Conservation (phyloP, 2,329 filamentous ascomycete species). For the Fusarium sp. region DNA sequence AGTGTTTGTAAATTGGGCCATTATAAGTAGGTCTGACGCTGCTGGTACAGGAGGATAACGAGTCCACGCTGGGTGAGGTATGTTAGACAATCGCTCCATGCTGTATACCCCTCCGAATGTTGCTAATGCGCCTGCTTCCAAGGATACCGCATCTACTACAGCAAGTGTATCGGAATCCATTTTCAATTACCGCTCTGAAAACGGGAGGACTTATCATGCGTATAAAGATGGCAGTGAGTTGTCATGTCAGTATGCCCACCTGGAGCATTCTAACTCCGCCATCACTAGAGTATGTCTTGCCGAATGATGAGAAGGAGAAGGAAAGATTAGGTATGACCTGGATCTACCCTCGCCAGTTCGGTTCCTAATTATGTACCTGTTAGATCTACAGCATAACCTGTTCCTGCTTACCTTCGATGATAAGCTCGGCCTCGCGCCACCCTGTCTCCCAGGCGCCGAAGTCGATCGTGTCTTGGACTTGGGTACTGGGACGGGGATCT, state of each 20-base stretch:
- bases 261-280: neutral
- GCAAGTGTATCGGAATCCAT: neutral
- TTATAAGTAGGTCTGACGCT: neutral
- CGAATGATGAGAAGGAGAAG: neutral
- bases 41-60: neutral
- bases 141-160: neutral
- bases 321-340: neutral
- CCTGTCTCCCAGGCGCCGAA: neutral
- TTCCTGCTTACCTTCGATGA: conserved; percentile 9
- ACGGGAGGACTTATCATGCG: neutral
- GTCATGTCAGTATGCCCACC: accelerated
- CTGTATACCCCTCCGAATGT: neutral
- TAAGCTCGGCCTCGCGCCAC: neutral
- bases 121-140: neutral
- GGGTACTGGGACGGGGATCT: conserved; percentile 15
- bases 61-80: neutral
- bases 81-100: accelerated
- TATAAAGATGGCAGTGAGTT: neutral
- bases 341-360: too few relatives aligned
- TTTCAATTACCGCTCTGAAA: neutral
- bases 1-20: accelerated
- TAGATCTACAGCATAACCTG: conserved; percentile 15
- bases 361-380: too few relatives aligned
- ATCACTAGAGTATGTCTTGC: neutral
- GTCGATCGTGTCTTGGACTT: neutral